phyloP scores from a whole-genome alignment of 2,329 filamentous ascomycete genomes.

The Cladosporium sp. region DNA sequence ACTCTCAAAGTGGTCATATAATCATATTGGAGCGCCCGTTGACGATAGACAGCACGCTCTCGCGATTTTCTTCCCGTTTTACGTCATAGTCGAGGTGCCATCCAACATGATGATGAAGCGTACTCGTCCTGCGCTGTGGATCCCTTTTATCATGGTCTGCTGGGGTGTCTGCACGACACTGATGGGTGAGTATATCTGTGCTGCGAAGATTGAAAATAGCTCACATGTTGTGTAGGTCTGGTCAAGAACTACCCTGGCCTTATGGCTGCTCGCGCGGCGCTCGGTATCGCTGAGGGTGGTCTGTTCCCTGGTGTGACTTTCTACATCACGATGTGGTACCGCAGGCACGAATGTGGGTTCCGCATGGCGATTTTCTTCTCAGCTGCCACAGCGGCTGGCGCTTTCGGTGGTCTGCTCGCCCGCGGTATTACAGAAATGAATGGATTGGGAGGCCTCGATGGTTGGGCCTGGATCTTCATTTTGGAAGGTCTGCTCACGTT shows the following conservation, averaged over 20 bases:
- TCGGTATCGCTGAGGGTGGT: constrained; percentile 44
- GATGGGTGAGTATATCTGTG: constrained; percentile 26
- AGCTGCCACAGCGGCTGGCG: constrained; percentile 57
- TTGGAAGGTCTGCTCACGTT: constrained; percentile 64
- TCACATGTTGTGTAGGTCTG: constrained; percentile 8
- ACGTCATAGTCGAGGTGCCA: constrained; percentile 57
- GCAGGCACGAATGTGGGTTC: constrained; percentile 77
- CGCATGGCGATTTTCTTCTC: constrained; percentile 68
- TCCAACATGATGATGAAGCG: constrained; percentile 52
- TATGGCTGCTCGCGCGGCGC: constrained; percentile 27
- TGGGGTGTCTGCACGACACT: constrained; percentile 55
- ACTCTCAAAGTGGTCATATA: neutral
- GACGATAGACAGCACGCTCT: constrained; percentile 48
- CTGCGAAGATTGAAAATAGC: neutral
- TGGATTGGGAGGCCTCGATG: constrained; percentile 55
- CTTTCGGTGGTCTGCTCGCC: constrained; percentile 73
- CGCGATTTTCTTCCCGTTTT: constrained; percentile 60
- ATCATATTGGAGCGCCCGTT: constrained; percentile 26
- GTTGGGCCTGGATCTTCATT: constrained; percentile 49
- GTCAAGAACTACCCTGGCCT: constrained; percentile 30
- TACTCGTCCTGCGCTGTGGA: constrained; percentile 46
- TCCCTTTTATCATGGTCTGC: constrained; percentile 46
- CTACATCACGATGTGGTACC: constrained; percentile 76
- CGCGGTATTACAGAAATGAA: constrained; percentile 71
- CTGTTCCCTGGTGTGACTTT: constrained; percentile 57